Evolutionary conservation across 2,329 filamentous ascomycete genomes (phyloP), one percentile per base, ranked within the genome.

Genomic region (Pyrenophora teres): DNA sequence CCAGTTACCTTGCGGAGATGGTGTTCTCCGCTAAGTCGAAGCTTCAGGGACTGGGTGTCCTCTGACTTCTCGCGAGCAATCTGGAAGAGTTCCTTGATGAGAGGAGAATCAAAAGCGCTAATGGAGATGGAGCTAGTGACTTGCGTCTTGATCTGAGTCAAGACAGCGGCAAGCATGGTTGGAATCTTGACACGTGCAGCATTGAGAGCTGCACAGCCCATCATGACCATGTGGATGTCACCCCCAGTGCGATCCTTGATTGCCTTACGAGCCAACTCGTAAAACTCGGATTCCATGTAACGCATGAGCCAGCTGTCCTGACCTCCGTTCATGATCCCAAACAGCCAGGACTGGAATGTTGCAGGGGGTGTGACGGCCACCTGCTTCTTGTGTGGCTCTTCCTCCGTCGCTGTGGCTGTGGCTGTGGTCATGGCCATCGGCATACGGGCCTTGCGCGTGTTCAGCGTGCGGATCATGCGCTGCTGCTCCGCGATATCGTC

Each of bases 331-430:
- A 47, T 18, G 13, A 52, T 38, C 9, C 38, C 44, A n/a, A 52
- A 37, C 8, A 52, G 6, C 43, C 43, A 52, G 4, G 50, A 47
- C 30, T 48, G 43, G n/a, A 48, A 43, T 15, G 43, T 52, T 12
- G 15, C 30, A 18, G 35, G 37, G 31, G 40, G 25, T 10, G 16
- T 31, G n/a, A 7, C 19, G 21, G 18, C 3, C 3, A 19, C 37
- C 23, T 25, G 30, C 23, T 27, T n/a, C 16, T 33, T 40, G 8
- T 13, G 19, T 6, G 37, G 7, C 10, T 41, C 27, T 13, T 43
- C 12, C 2, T 43, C 21, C 6, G 4, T 1, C 27, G 8, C 9
- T 9, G 5, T 10, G 6, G 4, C 21, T 7, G 7, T 23, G 21
- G 7, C 4, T 23, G 4, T 4, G 7, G 21, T 4, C 4, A 23